These are phyloP conservation scores for Leucoagaricus sp. DNA, from an alignment of 1,284 basidiomycete species.

Conservation along the genomic window DNA sequence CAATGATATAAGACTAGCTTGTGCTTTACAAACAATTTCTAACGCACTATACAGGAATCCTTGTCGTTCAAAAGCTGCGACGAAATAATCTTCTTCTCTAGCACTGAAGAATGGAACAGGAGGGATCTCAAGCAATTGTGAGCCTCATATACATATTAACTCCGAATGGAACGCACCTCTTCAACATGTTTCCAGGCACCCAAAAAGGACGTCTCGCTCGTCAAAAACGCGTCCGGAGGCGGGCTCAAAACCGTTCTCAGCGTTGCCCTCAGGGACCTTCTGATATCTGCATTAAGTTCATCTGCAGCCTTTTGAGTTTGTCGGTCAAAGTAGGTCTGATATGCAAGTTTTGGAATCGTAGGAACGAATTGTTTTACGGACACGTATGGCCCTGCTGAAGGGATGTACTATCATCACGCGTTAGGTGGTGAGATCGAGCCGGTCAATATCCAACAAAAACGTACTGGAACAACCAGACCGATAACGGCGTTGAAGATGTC, in stretches of 20 bases:
- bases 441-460: background rate
- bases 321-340: constrained; percentile 61
- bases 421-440: background rate
- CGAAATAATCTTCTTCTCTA: constrained; percentile 68
- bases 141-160: background rate
- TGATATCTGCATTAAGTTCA: constrained; percentile 57
- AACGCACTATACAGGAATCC: constrained; percentile 67
- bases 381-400: constrained; percentile 45
- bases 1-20: background rate
- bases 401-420: constrained; percentile 48
- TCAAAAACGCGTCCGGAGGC: constrained; percentile 56
- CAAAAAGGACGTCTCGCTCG: constrained; percentile 47
- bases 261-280: constrained; percentile 54
- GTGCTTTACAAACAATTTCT: constrained; percentile 25
- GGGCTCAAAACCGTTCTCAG: constrained; percentile 51
- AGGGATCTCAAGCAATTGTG: constrained; percentile 44
- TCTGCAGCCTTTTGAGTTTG: constrained; percentile 45
- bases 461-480: constrained; percentile 59
- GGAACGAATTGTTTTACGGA: constrained; percentile 44
- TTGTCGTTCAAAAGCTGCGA: constrained; percentile 56
- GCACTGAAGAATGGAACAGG: constrained; percentile 57
- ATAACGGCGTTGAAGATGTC: constrained; percentile 62
- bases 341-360: constrained; percentile 52
- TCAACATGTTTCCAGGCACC: constrained; percentile 47
- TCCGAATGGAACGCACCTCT: constrained; percentile 32